Percentiles rank a stretch among this genome's conserved stretches.
These are phyloP conservation scores for Apiotrichum siamense DNA, from an alignment of 1,284 basidiomycete genomes.

Conservation along the genomic window DNA sequence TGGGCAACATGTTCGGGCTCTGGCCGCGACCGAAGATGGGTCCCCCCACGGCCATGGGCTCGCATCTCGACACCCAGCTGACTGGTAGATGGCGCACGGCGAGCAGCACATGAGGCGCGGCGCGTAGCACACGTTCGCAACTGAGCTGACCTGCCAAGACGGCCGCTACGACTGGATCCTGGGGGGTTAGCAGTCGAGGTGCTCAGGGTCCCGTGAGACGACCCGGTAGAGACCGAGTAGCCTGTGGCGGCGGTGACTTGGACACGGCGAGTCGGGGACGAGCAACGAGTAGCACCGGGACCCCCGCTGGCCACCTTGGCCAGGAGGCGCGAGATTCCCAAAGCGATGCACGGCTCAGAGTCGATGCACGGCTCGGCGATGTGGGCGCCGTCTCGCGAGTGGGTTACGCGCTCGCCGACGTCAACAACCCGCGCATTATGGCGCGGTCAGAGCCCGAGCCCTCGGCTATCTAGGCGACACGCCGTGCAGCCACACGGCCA, in stretches of 20 bases:
- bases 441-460: constrained; percentile 18
- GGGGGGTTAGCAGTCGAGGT: constrained; percentile 27
- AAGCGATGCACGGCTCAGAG: constrained; percentile 30
- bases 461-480: constrained; percentile 21
- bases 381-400: constrained; percentile 24
- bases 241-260: constrained; percentile 23
- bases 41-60: constrained; percentile 29
- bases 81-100: too few relatives aligned
- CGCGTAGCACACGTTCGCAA: too few relatives aligned
- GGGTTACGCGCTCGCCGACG: constrained; percentile 15
- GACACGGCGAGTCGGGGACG: constrained; percentile 17
- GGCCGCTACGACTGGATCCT: constrained; percentile 37
- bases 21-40: constrained; percentile 19
- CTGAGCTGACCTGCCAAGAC: too few relatives aligned
- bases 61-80: constrained; percentile 36
- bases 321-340: constrained; percentile 29
- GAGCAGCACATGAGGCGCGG: too few relatives aligned
- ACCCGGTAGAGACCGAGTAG: constrained; percentile 14
- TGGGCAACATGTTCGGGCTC: constrained; percentile 41
- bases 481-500: constrained; percentile 10
- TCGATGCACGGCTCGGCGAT: constrained; percentile 33
- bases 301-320: too few relatives aligned
- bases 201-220: constrained; percentile 13
- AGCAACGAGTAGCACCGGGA: too few relatives aligned
- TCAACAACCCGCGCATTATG: constrained; percentile 6